Percentiles rank a stretch among this genome's conserved stretches.
Conservation (phyloP, 2,329 filamentous ascomycete species). For the Aureobasidium pullulans region DNA sequence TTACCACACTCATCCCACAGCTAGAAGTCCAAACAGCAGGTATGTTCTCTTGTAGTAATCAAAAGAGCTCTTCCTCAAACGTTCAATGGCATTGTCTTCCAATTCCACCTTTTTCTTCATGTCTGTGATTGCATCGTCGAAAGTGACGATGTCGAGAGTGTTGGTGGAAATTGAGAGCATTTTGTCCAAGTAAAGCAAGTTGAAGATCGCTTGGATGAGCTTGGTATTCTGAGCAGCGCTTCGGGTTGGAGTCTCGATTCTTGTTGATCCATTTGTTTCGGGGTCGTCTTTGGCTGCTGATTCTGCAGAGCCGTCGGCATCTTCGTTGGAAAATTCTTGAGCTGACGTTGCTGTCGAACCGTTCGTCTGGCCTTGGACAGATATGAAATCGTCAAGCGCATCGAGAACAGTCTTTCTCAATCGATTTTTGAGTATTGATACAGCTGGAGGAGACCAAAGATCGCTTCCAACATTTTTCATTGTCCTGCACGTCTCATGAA, state of each 20-base stretch:
- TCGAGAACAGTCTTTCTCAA: constrained; percentile 46
- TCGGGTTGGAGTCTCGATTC: too few species aligned
- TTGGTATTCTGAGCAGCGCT: constrained; percentile 21
- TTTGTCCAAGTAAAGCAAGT: constrained; percentile 35
- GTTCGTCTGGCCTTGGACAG: constrained; percentile 7
- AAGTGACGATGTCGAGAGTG: neutral
- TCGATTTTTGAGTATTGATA: constrained; percentile 54
- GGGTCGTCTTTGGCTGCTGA: constrained; percentile 13
- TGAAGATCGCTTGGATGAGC: constrained; percentile 36
- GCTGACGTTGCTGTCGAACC: neutral
- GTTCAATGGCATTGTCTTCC: constrained; percentile 42
- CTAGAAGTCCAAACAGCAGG: constrained; percentile 72
- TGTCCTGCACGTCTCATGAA: constrained; percentile 55
- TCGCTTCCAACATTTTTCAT: constrained; percentile 70
- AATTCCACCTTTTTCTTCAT: constrained; percentile 42
- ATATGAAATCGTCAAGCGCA: constrained; percentile 29
- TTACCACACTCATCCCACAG: constrained; percentile 16
- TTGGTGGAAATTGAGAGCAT: constrained; percentile 13
- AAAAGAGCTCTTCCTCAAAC: constrained; percentile 54
- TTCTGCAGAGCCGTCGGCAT: constrained; percentile 16
- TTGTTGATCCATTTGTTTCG: constrained; percentile 1
- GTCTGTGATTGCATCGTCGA: constrained; percentile 27
- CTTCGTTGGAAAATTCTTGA: constrained; percentile 8
- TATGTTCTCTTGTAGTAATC: constrained; percentile 81
- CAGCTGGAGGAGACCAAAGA: constrained; percentile 68